Evolutionary conservation across 2,329 filamentous ascomycete genomes (phyloP), one percentile per base, ranked within the genome.

Genomic region (Torrubiellomyces zombiae): DNA sequence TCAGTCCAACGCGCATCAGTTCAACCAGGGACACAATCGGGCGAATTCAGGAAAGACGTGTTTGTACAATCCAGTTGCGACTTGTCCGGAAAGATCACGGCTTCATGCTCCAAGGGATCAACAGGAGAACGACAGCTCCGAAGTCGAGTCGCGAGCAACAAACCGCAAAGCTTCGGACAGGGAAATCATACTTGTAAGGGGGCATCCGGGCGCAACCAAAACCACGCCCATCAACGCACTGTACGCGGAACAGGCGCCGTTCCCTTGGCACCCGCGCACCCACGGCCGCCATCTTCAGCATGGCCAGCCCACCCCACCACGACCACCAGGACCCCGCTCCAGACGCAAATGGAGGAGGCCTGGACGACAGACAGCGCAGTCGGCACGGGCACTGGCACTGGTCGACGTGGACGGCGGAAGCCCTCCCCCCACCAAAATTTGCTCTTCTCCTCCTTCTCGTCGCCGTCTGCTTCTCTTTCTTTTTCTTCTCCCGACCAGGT

Each of bases 401-500:
- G 33, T 28, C 34, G 38, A 37, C 44, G 38, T 42, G 36, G 29
- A 42, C 42, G 28, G 32, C 42, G 35, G 44, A 46, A 50, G 51
- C 52, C 47, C 47, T 53, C 33, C 47, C 51, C 53, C 54, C 55
- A 45, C 54, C 45, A 45, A 38, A 54, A 48, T 51, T 56, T 38
- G 42, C 48, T 40, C 38, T 50, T 37, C 41, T 52, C 37, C 40
- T 54, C 33, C 37, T 45, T 36, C 38, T 55, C 34, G 38, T 51
- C 36, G 43, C 41, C 36, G 26, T 50, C 36, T 48, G 42, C 39
- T 40, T 50, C 27, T 24, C 20, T 23, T 27, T 24, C 20, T 21
- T 34, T 28, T 29, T 29, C 30, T 34, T 28, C 28, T 29, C 27
- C 24, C 23, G 21, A 20, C 28, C 22, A 14, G 16, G 13, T 24